Base-by-base conservation (phyloP, 2,329 filamentous ascomycete species). In the Escovopsis sp. region DNA sequence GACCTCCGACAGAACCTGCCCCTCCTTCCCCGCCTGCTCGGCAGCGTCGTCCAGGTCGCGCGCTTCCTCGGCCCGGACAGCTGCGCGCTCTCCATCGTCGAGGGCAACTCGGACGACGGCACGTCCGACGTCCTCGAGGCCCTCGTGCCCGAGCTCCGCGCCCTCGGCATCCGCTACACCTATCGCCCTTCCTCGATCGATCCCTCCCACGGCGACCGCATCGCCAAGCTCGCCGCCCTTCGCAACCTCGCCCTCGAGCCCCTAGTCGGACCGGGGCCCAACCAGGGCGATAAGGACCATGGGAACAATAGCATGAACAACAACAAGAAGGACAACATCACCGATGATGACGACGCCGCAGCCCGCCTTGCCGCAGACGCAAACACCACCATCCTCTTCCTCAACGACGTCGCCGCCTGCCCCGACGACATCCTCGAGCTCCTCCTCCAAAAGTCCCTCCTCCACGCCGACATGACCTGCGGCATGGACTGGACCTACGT, bases 361-460 rank as follows among this genome's bases (percentile, higher is more conserved):
- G n/a, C n/a, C n/a, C n/a, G n/a, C n/a, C n/a, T n/a, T n/a, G n/a
- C 47, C 47, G 4, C 47, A 14, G 30, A 47, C 3, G 48, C n/a
- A n/a, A n/a, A 63, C n/a, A 57, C 65, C 2, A 62, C 62, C 2
- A 49, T 72, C 3, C 33, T 72, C 8, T 72, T 72, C 41, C 46
- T 73, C 30, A 70, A 72, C 49, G 66, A 73, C 40, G 63, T 74
- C 8, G 62, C 63, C 4, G 50, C 55, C 5, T 73, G 68, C 40
- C 25, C 56, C 4, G 68, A 74, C 27, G 70, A 76, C 41, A 60
- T 76, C 14, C 55, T 78, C 5, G 72, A 76, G 48, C 53, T 76
- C 1, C 44, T 64, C 2, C 57, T 67, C 41, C 69, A 75, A 48
- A 62, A 57, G 21, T 43, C 38, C 4, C 43, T 41, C 3, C 65